phyloP scores from a whole-genome alignment of 257 asterid genomes.

The Solanum neorickii region DNA sequence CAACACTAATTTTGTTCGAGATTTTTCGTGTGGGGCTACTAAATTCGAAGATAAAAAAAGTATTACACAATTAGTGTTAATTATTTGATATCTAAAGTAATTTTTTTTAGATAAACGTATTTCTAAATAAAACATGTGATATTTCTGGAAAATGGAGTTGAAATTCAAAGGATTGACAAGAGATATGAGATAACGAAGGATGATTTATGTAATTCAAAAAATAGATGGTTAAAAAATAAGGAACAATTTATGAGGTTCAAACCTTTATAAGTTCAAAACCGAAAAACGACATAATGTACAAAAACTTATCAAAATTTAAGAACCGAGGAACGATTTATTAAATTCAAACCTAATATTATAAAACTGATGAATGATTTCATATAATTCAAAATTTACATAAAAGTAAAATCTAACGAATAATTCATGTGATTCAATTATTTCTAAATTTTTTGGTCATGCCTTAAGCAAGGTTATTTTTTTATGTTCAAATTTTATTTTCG shows the following conservation, averaged over 20 bases:
- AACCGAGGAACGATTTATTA: neutral
- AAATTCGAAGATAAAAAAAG: neutral
- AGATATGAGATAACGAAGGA: neutral
- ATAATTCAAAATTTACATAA: neutral
- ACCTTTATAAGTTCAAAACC: neutral
- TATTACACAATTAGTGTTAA: too few species aligned
- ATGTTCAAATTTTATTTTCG: neutral
- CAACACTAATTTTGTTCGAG: neutral
- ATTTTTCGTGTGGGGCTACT: neutral
- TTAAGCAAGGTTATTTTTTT: neutral
- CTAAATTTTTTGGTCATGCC: neutral
- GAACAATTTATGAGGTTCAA: neutral
- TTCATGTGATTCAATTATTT: neutral
- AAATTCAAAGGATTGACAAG: neutral
- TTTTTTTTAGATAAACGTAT: neutral
- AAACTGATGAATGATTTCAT: neutral
- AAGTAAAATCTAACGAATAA: neutral
- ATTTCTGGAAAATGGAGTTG: neutral
- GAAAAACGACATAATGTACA: neutral
- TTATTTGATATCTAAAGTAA: neutral
- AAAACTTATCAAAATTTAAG: neutral
- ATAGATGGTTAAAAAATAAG: neutral
- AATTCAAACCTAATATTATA: neutral
- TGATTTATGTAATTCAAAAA: neutral
- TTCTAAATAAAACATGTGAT: neutral